phyloP scores from a whole-genome alignment of 306 rosid genomes.

The Delonix regia region DNA sequence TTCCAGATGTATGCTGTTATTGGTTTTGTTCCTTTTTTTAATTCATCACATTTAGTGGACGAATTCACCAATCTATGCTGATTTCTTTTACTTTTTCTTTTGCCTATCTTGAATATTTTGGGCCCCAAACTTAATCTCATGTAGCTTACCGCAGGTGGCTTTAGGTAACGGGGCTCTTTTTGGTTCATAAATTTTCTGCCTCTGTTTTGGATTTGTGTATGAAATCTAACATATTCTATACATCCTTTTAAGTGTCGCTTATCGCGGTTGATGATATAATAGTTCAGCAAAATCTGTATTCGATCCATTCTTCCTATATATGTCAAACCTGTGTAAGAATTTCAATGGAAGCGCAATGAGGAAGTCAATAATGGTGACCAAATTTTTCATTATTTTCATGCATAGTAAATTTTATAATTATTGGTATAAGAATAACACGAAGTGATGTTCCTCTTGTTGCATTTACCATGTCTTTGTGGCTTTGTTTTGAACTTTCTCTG shows the following conservation, averaged over 20 bases:
- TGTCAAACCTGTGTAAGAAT: background rate
- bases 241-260: slow-evolving; percentile 29
- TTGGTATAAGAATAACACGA: background rate
- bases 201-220: slow-evolving; percentile 29
- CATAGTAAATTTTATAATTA: background rate
- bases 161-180: slow-evolving; percentile 29
- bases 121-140: slow-evolving; percentile 29
- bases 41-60: slow-evolving; percentile 21
- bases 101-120: background rate
- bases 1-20: slow-evolving; percentile 41
- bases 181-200: slow-evolving; percentile 5
- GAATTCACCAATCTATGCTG: slow-evolving; percentile 35
- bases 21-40: background rate
- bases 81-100: background rate
- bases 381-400: background rate
- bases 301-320: background rate
- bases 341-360: background rate
- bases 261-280: background rate
- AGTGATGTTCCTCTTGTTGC: background rate
- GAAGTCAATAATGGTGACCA: background rate
- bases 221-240: slow-evolving; percentile 23
- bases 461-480: background rate
- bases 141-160: slow-evolving; percentile 48
- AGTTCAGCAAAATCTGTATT: slow-evolving; percentile 26
- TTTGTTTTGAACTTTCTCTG: background rate